Conservation (phyloP, 805 yeast genomes). For the Wickerhamiella parazyma region DNA sequence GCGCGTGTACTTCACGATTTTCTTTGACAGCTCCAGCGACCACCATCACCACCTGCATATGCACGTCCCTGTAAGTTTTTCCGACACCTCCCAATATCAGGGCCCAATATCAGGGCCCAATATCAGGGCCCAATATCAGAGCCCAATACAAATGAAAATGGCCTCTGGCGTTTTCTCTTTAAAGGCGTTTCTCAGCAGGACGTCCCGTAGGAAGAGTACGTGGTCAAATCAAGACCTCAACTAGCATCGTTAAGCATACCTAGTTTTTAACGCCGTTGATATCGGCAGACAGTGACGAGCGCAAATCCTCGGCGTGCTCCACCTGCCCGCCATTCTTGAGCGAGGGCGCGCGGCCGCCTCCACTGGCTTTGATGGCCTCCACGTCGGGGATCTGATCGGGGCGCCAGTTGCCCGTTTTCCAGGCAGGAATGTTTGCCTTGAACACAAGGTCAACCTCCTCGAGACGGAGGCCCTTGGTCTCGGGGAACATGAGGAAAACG, state of each 20-base stretch:
- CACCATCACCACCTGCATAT: too few relatives aligned
- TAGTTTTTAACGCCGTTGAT: background rate
- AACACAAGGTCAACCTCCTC: conserved; percentile 58
- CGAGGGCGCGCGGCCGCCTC: conserved; percentile 24
- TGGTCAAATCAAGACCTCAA: too few relatives aligned
- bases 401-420: conserved; percentile 17
- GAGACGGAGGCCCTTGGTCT: conserved; percentile 53
- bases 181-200: too few relatives aligned
- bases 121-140: too few relatives aligned
- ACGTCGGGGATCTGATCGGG: conserved; percentile 11
- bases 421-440: conserved; percentile 22
- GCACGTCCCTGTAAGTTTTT: too few relatives aligned
- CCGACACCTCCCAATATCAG: too few relatives aligned
- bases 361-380: conserved; percentile 19
- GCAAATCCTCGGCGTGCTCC: conserved; percentile 7
- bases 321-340: conserved; percentile 5
- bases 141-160: too few relatives aligned
- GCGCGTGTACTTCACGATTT: too few relatives aligned
- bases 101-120: too few relatives aligned
- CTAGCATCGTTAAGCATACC: background rate
- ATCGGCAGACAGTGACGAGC: conserved; percentile 2
- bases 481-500: conserved; percentile 43
- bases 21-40: too few relatives aligned
- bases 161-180: too few relatives aligned
- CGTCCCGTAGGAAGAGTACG: too few relatives aligned